Percentiles rank a stretch among this genome's conserved stretches.
Evolutionary conservation across 2,329 filamentous ascomycete genomes (phyloP).

Genomic region (Phialophora expanda): DNA sequence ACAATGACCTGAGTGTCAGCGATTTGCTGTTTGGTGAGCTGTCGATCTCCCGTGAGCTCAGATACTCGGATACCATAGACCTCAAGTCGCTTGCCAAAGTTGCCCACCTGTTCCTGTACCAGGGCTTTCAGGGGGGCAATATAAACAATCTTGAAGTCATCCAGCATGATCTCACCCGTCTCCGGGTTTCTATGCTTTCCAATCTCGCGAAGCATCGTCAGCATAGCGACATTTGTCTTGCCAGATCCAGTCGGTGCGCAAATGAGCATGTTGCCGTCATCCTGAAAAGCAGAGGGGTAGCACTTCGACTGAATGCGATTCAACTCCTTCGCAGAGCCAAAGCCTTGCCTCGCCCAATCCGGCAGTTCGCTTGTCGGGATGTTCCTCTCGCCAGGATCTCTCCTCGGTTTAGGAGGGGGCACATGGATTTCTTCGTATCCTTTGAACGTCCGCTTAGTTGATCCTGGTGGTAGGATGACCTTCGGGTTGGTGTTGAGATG

Average conservation of each 20-base stretch:
- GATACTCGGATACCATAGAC: slow-evolving; percentile 89
- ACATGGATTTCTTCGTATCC: slow-evolving; percentile 99
- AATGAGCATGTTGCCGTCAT: slow-evolving; percentile 96
- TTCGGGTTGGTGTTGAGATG: slow-evolving; percentile 99
- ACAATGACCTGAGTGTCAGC: slow-evolving; percentile 97
- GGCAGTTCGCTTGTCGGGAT: slow-evolving; percentile 87
- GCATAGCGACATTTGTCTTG: slow-evolving; percentile 98
- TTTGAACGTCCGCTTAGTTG: slow-evolving; percentile 93
- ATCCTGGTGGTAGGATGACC: slow-evolving; percentile 89
- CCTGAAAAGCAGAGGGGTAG: slow-evolving; percentile 85
- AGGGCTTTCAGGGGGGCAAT: slow-evolving; percentile 95
- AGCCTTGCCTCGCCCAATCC: slow-evolving; percentile 87
- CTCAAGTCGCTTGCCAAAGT: slow-evolving; percentile 89
- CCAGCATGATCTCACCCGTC: slow-evolving; percentile 92
- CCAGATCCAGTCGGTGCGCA: slow-evolving; percentile 96
- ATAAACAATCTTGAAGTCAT: slow-evolving; percentile 98
- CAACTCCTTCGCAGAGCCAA: slow-evolving; percentile 81
- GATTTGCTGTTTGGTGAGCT: slow-evolving; percentile 98
- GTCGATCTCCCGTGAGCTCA: slow-evolving; percentile 96
- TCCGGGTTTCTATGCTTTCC: slow-evolving; percentile 89
- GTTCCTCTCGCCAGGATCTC: slow-evolving; percentile 77
- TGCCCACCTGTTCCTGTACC: slow-evolving; percentile 97
- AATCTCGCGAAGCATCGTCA: slow-evolving; percentile 93
- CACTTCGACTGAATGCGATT: slow-evolving; percentile 97
- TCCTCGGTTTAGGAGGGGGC: slow-evolving; percentile 85